Base-by-base conservation (phyloP, 2,329 filamentous ascomycete genomes). In the Fusarium secorum region DNA sequence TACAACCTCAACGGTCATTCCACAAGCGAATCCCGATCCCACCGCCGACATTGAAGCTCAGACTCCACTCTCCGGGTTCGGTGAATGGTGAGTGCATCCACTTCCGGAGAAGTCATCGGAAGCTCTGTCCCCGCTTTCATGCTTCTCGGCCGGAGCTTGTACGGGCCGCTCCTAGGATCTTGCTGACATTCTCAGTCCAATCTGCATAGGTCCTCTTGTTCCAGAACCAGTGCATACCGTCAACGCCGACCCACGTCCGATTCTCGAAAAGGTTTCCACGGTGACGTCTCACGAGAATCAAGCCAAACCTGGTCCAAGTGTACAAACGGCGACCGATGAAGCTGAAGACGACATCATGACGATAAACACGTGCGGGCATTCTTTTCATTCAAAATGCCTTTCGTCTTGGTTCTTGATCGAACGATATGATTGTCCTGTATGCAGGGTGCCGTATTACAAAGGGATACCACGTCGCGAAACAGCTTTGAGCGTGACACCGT, bases 371-470 rank as follows among this genome's bases (percentile, higher is more conserved):
- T 84, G 82, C 42, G 77, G 76, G 2, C 82, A 84, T 44, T 70
- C 77, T 4, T 84, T 83, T 57, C 82, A 83, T 67, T 77, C 79
- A 9, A 77, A 76, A 11, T 84, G 82, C 28, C 74, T 84, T 28
- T 78, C 77, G 4, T 78, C 77, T 1, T 84, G 82, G 82, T 82
- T 82, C 54, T 60, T 82, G 36, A 76, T 77, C 32, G 74, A 77
- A 24, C 75, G 80, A 7, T 78, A 79, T 56, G 75, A 79, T 33
- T 84, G 82, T 38, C 82, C 82, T 1, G 72, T 84, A 3, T 84
- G 82, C 60, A 72, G 82, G 24, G 72, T 70, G 15, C 68, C 63
- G 11, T 83, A 82, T 63, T 83, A 76, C 60, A 70, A 65, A 17
- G 51, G 59, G 30, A 28, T 41, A 11, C 49, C 52, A 20, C 57